Evolutionary conservation across 2,329 filamentous ascomycete genomes (phyloP).

Genomic region (Sporothrix phasma): DNA sequence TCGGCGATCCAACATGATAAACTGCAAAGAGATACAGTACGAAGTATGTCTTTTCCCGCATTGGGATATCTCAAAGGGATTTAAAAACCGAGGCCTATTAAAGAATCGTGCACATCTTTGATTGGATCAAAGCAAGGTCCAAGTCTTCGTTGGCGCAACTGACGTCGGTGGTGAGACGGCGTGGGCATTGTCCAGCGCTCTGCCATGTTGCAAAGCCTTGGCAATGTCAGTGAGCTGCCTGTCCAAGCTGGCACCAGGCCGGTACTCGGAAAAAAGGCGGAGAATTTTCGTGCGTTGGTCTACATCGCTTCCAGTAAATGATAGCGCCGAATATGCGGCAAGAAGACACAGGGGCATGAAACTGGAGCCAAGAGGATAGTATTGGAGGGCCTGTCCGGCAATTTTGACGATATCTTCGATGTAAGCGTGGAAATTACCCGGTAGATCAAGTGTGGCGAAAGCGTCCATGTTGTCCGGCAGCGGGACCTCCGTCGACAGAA

Average conservation of each 20-base stretch:
- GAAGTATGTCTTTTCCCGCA: too few relatives aligned
- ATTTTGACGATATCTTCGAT: constrained; percentile 6
- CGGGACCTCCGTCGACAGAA: neutral
- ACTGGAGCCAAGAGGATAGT: constrained; percentile 16
- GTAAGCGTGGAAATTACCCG: neutral
- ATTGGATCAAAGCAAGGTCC: neutral
- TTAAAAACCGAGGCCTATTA: too few relatives aligned
- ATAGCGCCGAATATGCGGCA: neutral
- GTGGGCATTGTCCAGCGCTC: neutral
- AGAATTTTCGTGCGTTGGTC: neutral
- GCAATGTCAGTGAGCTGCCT: neutral
- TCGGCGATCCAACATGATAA: too few relatives aligned
- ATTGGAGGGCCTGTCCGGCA: constrained; percentile 11
- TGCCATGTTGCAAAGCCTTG: neutral
- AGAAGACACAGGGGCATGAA: constrained; percentile 15
- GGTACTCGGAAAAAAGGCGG: neutral
- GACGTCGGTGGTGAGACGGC: neutral
- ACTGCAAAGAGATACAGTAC: too few relatives aligned
- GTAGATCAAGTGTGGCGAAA: neutral
- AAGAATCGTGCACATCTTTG: neutral
- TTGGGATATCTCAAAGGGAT: too few relatives aligned
- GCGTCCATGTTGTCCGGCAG: neutral
- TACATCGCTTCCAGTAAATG: neutral
- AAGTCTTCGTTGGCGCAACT: neutral
- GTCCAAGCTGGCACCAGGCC: neutral